Percentiles rank a stretch among this genome's conserved stretches.
These are phyloP conservation scores for Millerozyma acaciae DNA, from an alignment of 805 yeast genomes.

Conservation along the genomic window DNA sequence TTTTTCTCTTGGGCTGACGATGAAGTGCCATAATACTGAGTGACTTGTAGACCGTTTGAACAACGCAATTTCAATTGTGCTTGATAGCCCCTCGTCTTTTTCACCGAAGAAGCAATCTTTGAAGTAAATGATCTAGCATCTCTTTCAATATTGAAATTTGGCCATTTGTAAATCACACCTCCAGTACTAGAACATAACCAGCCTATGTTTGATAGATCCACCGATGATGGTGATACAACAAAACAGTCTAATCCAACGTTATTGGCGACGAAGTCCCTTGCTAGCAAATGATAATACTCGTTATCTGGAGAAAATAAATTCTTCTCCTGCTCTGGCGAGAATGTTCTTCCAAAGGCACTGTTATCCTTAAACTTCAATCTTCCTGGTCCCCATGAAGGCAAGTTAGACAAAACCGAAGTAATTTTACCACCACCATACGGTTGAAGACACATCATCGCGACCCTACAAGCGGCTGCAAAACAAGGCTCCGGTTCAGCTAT, in stretches of 20 bases:
- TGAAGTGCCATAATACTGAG: constrained; percentile 63
- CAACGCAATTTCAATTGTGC: constrained; percentile 81
- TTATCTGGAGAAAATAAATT: constrained; percentile 56
- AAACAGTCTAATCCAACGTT: constrained; percentile 77
- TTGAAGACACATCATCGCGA: constrained; percentile 60
- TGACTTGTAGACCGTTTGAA: constrained; percentile 81
- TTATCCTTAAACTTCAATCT: constrained; percentile 45
- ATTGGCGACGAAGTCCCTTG: constrained; percentile 49
- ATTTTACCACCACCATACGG: constrained; percentile 82
- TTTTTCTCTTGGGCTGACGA: constrained; percentile 21
- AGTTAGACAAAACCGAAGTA: constrained; percentile 56
- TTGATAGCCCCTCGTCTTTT: constrained; percentile 63
- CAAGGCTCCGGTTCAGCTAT: constrained; percentile 58
- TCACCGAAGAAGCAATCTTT: constrained; percentile 52
- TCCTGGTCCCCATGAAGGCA: constrained; percentile 86
- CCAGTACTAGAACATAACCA: constrained; percentile 65
- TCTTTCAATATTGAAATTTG: constrained; percentile 59
- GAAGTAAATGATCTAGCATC: constrained; percentile 67
- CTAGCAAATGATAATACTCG: constrained; percentile 57
- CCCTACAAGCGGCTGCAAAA: constrained; percentile 73
- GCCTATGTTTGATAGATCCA: constrained; percentile 74
- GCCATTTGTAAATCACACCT: constrained; percentile 63
- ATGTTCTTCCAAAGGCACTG: constrained; percentile 36
- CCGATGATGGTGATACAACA: constrained; percentile 58
- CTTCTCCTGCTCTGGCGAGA: constrained; percentile 42